These are phyloP conservation scores for Epicoccum nigrum DNA, from an alignment of 2,329 filamentous ascomycete species.

Conservation along the genomic window DNA sequence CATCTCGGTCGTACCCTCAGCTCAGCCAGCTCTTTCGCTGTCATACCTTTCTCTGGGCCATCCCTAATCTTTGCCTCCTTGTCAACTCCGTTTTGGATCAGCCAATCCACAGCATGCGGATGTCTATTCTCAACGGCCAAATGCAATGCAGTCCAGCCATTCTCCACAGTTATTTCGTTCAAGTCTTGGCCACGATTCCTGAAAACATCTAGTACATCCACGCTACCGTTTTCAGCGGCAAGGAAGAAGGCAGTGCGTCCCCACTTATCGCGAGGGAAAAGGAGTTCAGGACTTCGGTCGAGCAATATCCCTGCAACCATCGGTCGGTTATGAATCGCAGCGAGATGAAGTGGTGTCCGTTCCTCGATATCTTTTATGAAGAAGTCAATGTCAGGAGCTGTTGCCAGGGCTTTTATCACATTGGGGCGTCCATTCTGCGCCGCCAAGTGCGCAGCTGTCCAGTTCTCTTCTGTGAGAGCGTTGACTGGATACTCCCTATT, in stretches of 20 bases:
- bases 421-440: conserved; percentile 20
- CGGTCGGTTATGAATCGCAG: conserved; percentile 16
- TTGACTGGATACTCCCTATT: conserved; percentile 28
- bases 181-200: conserved; percentile 20
- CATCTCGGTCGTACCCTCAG: conserved; percentile 4
- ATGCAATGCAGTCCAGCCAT: conserved; percentile 27
- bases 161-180: conserved; percentile 18
- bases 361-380: conserved; percentile 23
- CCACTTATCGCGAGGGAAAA: conserved; percentile 13
- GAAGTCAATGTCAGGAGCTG: conserved; percentile 19
- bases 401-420: conserved; percentile 22
- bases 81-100: conserved; percentile 18
- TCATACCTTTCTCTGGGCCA: conserved; percentile 16
- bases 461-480: conserved; percentile 22
- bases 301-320: conserved; percentile 19
- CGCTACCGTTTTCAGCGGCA: conserved; percentile 20
- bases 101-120: conserved; percentile 17
- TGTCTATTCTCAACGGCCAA: conserved; percentile 21
- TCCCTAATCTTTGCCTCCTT: conserved; percentile 12
- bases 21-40: conserved; percentile 22
- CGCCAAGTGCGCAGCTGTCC: conserved; percentile 27
- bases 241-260: conserved; percentile 21
- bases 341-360: conserved; percentile 24
- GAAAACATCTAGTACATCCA: conserved; percentile 19
- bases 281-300: conserved; percentile 10